Base-by-base conservation (phyloP, 805 yeast genomes). In the Starmerella cellae region DNA sequence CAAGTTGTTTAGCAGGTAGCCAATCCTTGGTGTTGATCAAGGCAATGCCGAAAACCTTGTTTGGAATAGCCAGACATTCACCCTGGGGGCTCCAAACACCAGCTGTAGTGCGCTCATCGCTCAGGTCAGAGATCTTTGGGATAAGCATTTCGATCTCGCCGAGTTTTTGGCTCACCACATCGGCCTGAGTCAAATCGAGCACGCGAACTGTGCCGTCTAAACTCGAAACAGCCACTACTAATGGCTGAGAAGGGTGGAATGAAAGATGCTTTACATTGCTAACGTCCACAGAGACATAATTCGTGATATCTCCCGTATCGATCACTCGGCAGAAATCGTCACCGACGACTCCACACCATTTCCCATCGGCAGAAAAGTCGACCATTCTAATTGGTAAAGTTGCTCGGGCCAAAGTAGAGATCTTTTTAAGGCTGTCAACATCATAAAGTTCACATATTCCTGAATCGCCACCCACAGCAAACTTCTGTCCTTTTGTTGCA, bases 11-110 rank as follows among this genome's bases (percentile, higher is more conserved):
- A 19, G 48, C 50, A 19, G 47, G 51, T 14, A 45, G 37, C 60
- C 62, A 57, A 24, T 48, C 50, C 11, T 22, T n/a, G 3, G 55
- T 36, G 18, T 57, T 43, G 30, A 54, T 48, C 3, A 63, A 46
- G 2, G 54, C 56, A 17, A 62, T 44, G 14, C 56, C 59, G 26
- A 55, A 53, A 9, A 58, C 62, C 29, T 65, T 62, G 5, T 79
- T 64, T 2, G 94, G 85, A 17, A 82, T 54, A 2, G 85, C 83
- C 37, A 84, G 64, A n/a, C 65, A 58, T 41, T 72, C 72, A 16
- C 94, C 94, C 41, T 70, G 66, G 2, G 79, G 73, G 43, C 75
- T 73, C 94, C 94, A 84, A 29, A 70, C 72, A 2, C 75, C 68
- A 33, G 69, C 70, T 0, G 82, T 68, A 21, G 77, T 61, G 1